Evolutionary conservation across 2,329 filamentous ascomycete species (phyloP), one percentile per base, ranked within the genome.

Genomic region (Colletotrichum higginsianum): DNA sequence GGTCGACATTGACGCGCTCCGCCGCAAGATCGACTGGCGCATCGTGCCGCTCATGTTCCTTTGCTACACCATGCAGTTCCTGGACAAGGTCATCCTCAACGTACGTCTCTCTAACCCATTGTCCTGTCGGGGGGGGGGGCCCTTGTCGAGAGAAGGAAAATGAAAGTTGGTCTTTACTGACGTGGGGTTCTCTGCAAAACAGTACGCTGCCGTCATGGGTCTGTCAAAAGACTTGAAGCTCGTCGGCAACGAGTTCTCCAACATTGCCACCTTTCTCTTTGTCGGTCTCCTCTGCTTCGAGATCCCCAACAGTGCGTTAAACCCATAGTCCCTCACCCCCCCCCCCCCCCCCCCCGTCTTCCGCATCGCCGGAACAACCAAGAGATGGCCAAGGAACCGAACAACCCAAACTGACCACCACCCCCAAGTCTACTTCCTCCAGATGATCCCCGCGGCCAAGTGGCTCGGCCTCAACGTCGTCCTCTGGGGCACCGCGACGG

Each of bases 171-270:
- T 11, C 38, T 38, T 13, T 44, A 46, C 30, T 50, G 18, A 65
- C 38, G 15, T 61, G 52, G 49, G 74, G 21, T 23, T 23, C 2
- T 23, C 21, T 23, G 21, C 21, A 23, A 30, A 35, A 61, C 77
- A 91, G 86, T 92, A 92, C 76, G 89, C 89, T 21, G 88, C 87
- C 71, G 89, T 93, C 62, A 93, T 92, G 90, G 89, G 90, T 3
- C 78, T 93, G 9, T 82, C 79, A 26, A 79, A 84, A 61, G 89
- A 91, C 68, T 83, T 90, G 8, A 81, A 85, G 0, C 83, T 92
- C 58, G 77, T 80, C 15, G 87, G 87, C 21, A 91, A 92, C 71
- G 85, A 92, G 60, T 92, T 92, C 77, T 88, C 87, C 58, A 90
- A 90, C 79, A 79, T 89, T 21, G 89, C 89, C 3, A 91, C 89